A percentile compares a stretch with the other conserved stretches of the same genome.
Conservation (phyloP, 345 rosid genomes). For the Gossypium ekmanianum region DNA sequence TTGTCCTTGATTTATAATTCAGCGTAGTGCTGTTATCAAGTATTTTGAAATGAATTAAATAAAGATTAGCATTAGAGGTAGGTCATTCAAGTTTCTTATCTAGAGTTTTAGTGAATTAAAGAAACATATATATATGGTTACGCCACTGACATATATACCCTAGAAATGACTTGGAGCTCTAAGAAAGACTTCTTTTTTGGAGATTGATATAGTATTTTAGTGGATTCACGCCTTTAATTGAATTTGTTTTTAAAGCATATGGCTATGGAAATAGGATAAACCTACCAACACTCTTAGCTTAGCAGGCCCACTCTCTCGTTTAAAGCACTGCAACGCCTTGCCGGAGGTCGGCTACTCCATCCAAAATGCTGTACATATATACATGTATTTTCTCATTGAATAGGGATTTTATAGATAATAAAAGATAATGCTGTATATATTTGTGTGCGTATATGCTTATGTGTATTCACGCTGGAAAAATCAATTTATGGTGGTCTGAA, state of each 20-base stretch:
- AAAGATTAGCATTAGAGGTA: not conserved
- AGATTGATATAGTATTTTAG: not conserved
- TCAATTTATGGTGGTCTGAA: too few relatives aligned
- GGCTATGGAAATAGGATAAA: not conserved
- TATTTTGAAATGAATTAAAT: not conserved
- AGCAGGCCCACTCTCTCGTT: slow-evolving; percentile 7
- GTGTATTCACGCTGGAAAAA: too few relatives aligned
- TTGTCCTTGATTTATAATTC: too few relatives aligned
- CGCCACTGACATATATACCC: not conserved
- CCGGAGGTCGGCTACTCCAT: not conserved
- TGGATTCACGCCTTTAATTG: not conserved
- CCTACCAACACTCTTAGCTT: not conserved
- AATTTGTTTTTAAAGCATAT: not conserved
- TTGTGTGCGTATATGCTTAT: too few relatives aligned
- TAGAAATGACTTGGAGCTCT: not conserved
- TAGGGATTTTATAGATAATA: too few relatives aligned
- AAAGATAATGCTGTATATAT: too few relatives aligned
- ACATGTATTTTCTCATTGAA: slow-evolving; percentile 22
- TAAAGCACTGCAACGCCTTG: slow-evolving; percentile 8
- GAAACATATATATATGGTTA: not conserved
- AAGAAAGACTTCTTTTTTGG: not conserved
- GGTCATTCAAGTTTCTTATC: not conserved
- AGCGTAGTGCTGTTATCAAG: not conserved
- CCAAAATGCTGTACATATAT: not conserved
- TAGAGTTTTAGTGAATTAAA: not conserved